These are phyloP conservation scores for Filobasidium uniguttulatum DNA, from an alignment of 1,284 basidiomycete genomes.

Conservation along the genomic window DNA sequence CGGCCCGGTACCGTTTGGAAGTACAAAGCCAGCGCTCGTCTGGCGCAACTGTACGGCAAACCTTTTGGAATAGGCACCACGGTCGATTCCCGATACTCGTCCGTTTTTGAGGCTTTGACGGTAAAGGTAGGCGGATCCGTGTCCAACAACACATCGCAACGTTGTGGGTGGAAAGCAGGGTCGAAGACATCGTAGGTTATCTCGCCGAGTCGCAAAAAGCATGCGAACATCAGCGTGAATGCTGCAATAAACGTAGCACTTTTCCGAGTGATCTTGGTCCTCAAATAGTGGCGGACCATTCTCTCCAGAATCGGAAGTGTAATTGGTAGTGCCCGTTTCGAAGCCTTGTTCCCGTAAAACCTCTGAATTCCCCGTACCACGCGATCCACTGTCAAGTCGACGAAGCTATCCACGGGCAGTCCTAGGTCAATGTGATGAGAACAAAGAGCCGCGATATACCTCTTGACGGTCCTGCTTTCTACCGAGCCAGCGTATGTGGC, in stretches of 20 bases:
- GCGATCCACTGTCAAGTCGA: slow-evolving; percentile 21
- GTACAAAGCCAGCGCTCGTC: neutral
- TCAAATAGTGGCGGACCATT: slow-evolving; percentile 9
- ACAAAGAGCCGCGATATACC: slow-evolving; percentile 24
- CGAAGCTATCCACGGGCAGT: slow-evolving; percentile 21
- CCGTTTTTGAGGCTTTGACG: slow-evolving; percentile 36
- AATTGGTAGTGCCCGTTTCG: slow-evolving; percentile 20
- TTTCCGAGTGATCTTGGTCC: neutral
- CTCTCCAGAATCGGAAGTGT: slow-evolving; percentile 23
- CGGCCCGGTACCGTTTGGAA: neutral
- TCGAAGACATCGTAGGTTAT: slow-evolving; percentile 25
- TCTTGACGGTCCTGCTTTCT: slow-evolving; percentile 31
- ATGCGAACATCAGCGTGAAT: slow-evolving; percentile 25
- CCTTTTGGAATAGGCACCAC: slow-evolving; percentile 25
- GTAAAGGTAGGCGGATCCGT: slow-evolving; percentile 24
- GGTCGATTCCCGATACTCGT: slow-evolving; percentile 34
- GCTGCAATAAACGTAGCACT: slow-evolving; percentile 19
- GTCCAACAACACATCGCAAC: slow-evolving; percentile 23
- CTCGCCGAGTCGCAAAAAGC: slow-evolving; percentile 30
- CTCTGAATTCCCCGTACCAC: slow-evolving; percentile 28
- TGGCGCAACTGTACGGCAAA: slow-evolving; percentile 16
- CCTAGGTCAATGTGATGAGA: too few relatives aligned
- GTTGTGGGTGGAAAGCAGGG: slow-evolving; percentile 22
- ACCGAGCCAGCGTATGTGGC: slow-evolving; percentile 20
- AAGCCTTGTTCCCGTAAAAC: slow-evolving; percentile 22